Percentiles rank a stretch among this genome's conserved stretches.
Evolutionary conservation across 768 basidiomycete species (phyloP).

Genomic region (Pholiota microspora): DNA sequence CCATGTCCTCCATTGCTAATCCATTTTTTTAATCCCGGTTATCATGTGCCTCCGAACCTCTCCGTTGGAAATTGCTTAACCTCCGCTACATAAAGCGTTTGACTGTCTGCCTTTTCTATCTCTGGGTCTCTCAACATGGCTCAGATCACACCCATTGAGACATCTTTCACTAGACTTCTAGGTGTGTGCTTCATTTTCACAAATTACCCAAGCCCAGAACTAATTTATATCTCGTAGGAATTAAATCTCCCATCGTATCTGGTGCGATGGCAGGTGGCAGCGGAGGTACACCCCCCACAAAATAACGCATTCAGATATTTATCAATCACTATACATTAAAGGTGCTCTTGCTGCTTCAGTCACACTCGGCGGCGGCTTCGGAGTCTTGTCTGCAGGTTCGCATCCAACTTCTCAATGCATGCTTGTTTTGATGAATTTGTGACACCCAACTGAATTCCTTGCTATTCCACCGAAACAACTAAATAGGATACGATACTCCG

Average conservation of each 20-base stretch:
- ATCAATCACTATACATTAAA: slow-evolving; percentile 14
- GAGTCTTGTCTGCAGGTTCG: slow-evolving; percentile 67
- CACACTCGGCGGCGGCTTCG: slow-evolving; percentile 69
- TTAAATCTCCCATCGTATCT: slow-evolving; percentile 57
- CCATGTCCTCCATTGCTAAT: no score
- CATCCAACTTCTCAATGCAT: neutral
- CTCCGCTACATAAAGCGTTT: no score
- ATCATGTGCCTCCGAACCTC: neutral
- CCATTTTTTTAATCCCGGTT: neutral
- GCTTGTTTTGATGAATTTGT: slow-evolving; percentile 8
- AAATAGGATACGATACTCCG: slow-evolving; percentile 42
- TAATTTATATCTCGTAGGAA: slow-evolving; percentile 33
- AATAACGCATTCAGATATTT: neutral
- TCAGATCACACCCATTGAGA: slow-evolving; percentile 26
- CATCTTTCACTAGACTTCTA: slow-evolving; percentile 47
- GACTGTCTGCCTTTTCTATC: neutral
- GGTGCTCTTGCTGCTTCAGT: slow-evolving; percentile 58
- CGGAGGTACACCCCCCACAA: slow-evolving; percentile 40
- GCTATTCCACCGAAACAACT: neutral
- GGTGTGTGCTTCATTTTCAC: slow-evolving; percentile 31
- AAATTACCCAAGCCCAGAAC: neutral
- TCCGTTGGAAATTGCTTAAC: no score
- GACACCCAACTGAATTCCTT: slow-evolving; percentile 19
- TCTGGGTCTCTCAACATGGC: neutral
- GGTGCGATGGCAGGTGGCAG: slow-evolving; percentile 74